Percentiles rank a stretch among this genome's conserved stretches.
These are phyloP conservation scores for Pichia gijzeniarum DNA, from an alignment of 805 yeast genomes.

Conservation along the genomic window DNA sequence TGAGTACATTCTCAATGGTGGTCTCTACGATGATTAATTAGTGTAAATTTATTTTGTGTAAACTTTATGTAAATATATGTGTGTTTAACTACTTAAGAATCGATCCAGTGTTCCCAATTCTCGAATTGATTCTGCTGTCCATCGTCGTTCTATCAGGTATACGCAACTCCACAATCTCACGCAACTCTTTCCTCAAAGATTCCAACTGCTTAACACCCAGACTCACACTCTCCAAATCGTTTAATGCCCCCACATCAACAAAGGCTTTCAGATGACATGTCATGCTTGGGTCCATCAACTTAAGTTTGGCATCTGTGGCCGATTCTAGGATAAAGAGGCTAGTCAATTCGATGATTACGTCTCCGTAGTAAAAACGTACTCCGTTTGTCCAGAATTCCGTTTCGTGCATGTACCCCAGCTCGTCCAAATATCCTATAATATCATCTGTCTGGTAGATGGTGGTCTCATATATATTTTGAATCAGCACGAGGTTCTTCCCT, in stretches of 20 bases:
- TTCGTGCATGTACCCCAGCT: conserved; percentile 64
- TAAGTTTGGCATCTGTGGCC: background rate
- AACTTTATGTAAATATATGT: no score
- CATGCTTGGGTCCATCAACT: conserved; percentile 43
- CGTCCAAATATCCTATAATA: conserved; percentile 41
- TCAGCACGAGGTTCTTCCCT: conserved; percentile 55
- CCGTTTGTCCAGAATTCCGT: conserved; percentile 60
- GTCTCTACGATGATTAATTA: conserved; percentile 10
- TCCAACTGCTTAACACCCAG: conserved; percentile 59
- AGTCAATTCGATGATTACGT: conserved; percentile 54
- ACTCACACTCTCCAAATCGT: conserved; percentile 68
- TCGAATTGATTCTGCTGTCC: conserved; percentile 64
- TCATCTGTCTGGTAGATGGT: conserved; percentile 46
- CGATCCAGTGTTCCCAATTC: conserved; percentile 14
- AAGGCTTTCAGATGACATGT: conserved; percentile 56
- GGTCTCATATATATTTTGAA: conserved; percentile 63
- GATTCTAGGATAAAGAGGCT: conserved; percentile 36
- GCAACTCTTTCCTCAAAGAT: conserved; percentile 55
- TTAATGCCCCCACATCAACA: conserved; percentile 63
- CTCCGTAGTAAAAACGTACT: conserved; percentile 52
- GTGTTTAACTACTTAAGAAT: conserved; percentile 1
- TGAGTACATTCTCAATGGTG: conserved; percentile 16
- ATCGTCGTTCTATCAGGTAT: conserved; percentile 75
- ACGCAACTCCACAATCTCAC: conserved; percentile 59
- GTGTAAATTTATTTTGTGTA: conserved; percentile 7